Evolutionary conservation across 2,329 filamentous ascomycete species (phyloP).

Genomic region (Sporothrix mexicana): DNA sequence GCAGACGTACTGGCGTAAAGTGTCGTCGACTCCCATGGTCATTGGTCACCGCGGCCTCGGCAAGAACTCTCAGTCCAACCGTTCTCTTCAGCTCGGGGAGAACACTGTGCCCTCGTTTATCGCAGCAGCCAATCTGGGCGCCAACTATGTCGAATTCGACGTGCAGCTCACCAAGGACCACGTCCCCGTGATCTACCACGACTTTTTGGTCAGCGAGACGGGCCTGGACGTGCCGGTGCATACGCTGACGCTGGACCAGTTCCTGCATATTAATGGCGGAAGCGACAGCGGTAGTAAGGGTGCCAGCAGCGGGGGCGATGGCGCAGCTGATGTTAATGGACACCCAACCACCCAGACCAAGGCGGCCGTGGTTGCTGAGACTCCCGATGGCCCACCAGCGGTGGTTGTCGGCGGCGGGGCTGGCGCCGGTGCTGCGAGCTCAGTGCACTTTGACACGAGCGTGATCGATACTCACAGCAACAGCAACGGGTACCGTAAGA

Average conservation of each 20-base stretch:
- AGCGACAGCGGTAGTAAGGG: constrained; percentile 32
- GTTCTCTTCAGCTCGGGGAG: constrained; percentile 90
- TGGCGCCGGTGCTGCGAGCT: background rate
- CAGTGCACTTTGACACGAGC: constrained; percentile 33
- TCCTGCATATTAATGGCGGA: constrained; percentile 80
- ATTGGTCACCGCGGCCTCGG: constrained; percentile 77
- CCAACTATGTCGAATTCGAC: constrained; percentile 76
- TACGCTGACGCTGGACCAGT: constrained; percentile 92
- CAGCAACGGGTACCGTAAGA: constrained; percentile 10
- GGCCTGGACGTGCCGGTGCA: constrained; percentile 97
- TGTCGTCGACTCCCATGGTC: constrained; percentile 79
- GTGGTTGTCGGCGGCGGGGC: constrained; percentile 4
- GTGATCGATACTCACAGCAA: constrained; percentile 38
- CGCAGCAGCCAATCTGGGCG: constrained; percentile 90
- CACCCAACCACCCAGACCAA: background rate
- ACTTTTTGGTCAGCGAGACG: constrained; percentile 96
- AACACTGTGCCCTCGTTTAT: constrained; percentile 97
- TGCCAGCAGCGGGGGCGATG: constrained; percentile 36
- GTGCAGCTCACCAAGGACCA: constrained; percentile 99
- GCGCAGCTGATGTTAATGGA: background rate
- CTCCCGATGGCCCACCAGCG: constrained; percentile 18
- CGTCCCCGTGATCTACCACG: constrained; percentile 97
- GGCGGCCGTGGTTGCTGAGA: constrained; percentile 2
- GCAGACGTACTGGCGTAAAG: constrained; percentile 95
- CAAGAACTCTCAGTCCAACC: constrained; percentile 84